Conservation (phyloP, 805 yeast genomes). For the Yarrowia sp. region DNA sequence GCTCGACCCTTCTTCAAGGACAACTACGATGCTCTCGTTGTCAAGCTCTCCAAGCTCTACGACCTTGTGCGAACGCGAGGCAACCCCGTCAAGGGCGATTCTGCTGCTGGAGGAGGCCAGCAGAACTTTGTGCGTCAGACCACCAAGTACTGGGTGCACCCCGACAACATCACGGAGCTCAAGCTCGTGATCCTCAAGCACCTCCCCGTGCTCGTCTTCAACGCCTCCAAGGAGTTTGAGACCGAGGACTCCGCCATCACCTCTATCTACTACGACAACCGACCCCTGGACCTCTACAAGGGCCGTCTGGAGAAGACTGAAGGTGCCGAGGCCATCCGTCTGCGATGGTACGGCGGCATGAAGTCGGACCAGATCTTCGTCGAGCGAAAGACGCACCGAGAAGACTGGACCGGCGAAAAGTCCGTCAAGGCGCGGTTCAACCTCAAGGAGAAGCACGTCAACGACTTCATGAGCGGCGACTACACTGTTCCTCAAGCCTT, state of each 20-base stretch:
- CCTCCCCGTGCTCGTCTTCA: constrained; percentile 94
- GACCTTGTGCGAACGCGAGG: constrained; percentile 95
- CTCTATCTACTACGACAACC: constrained; percentile 91
- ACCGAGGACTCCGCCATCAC: constrained; percentile 94
- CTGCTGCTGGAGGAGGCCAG: constrained; percentile 97
- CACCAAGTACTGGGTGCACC: constrained; percentile 98
- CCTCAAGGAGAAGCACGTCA: constrained; percentile 85
- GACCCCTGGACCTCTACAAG: constrained; percentile 82
- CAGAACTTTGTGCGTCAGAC: constrained; percentile 98
- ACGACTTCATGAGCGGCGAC: constrained; percentile 76
- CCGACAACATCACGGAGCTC: constrained; percentile 94
- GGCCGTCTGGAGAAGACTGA: constrained; percentile 95
- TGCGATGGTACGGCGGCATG: constrained; percentile 99
- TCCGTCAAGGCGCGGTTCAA: constrained; percentile 98
- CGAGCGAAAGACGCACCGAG: constrained; percentile 97
- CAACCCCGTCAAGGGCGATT: constrained; percentile 90
- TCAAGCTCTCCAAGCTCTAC: constrained; percentile 81
- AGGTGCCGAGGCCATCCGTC: constrained; percentile 97
- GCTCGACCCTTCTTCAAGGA: constrained; percentile 95
- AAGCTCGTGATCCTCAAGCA: constrained; percentile 90
- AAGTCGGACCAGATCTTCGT: constrained; percentile 85
- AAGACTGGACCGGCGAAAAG: constrained; percentile 99
- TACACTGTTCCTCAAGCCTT: constrained; percentile 87
- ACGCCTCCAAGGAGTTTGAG: constrained; percentile 93
- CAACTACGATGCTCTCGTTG: constrained; percentile 85